Evolutionary conservation across 805 yeast genomes (phyloP).

Genomic region (Hyphopichia homilentoma): DNA sequence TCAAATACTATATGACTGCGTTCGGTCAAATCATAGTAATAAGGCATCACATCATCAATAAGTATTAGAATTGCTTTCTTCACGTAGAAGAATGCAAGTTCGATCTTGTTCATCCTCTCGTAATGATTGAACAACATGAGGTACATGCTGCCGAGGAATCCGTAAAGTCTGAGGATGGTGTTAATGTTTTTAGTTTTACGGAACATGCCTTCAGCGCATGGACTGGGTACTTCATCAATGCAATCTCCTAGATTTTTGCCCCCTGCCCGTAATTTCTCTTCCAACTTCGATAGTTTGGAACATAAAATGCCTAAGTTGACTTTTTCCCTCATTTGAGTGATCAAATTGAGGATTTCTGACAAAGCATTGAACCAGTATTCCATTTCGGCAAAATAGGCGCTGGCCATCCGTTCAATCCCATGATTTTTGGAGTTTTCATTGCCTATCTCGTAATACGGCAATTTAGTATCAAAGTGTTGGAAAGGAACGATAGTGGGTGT

Average conservation of each 20-base stretch:
- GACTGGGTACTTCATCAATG: no score
- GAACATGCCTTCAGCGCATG: no score
- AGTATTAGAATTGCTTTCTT: conserved; percentile 21
- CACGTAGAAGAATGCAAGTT: conserved; percentile 21
- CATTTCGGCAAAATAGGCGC: conserved; percentile 11
- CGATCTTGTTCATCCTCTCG: conserved; percentile 19
- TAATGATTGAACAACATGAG: conserved; percentile 24
- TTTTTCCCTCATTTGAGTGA: conserved; percentile 14
- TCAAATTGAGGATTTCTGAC: conserved; percentile 9
- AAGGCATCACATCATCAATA: conserved; percentile 16
- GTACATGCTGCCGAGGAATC: conserved; percentile 17
- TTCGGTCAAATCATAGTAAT: conserved; percentile 12
- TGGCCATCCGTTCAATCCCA: conserved; percentile 27
- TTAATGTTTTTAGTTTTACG: no score
- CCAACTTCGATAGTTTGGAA: conserved; percentile 7
- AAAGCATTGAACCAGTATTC: conserved; percentile 8
- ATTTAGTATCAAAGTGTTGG: conserved; percentile 17
- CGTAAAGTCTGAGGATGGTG: no score
- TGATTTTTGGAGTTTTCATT: conserved; percentile 23
- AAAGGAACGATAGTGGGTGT: conserved; percentile 18
- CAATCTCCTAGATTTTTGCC: no score
- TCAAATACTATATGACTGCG: conserved; percentile 8
- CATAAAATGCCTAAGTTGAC: conserved; percentile 14
- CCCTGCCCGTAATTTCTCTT: no score
- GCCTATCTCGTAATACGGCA: conserved; percentile 25